A percentile compares a stretch with the other conserved stretches of the same genome.
phyloP scores from a whole-genome alignment of 2,329 filamentous ascomycete species.

The Trichoderma brevicompactum region DNA sequence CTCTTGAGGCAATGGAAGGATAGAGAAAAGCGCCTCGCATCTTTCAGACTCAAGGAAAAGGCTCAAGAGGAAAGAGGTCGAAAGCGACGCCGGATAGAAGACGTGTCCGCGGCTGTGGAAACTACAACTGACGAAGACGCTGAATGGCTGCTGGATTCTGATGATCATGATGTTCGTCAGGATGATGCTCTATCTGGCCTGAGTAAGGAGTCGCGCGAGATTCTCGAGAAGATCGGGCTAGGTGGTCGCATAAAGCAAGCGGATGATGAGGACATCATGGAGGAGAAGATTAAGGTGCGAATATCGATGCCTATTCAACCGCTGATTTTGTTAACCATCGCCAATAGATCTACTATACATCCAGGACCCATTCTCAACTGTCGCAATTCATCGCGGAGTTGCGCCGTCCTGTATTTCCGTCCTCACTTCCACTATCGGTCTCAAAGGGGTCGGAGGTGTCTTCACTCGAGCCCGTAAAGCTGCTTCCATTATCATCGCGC shows the following conservation, averaged over 20 bases:
- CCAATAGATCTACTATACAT: constrained; percentile 80
- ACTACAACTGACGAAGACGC: constrained; percentile 60
- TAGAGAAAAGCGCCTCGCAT: constrained; percentile 71
- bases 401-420: constrained; percentile 74
- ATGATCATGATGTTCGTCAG: constrained; percentile 49
- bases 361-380: constrained; percentile 88
- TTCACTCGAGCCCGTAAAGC: constrained; percentile 62
- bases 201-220: constrained; percentile 74
- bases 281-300: constrained; percentile 70
- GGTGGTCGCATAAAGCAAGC: constrained; percentile 42
- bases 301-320: constrained; percentile 5
- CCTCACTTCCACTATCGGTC: constrained; percentile 62
- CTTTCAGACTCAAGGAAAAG: constrained; percentile 66
- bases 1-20: constrained; percentile 70
- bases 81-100: constrained; percentile 53
- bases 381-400: constrained; percentile 87
- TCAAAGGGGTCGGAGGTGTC: constrained; percentile 36
- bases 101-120: constrained; percentile 33
- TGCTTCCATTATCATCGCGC: constrained; percentile 81
- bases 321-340: constrained; percentile 39
- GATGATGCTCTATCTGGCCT: constrained; percentile 57
- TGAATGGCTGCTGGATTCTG: constrained; percentile 72
- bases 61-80: constrained; percentile 56
- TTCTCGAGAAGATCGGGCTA: constrained; percentile 70
- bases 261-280: constrained; percentile 52